Percentiles rank a stretch among this genome's conserved stretches.
Conservation (phyloP, 768 basidiomycete species). For the Naganishia onofrii region DNA sequence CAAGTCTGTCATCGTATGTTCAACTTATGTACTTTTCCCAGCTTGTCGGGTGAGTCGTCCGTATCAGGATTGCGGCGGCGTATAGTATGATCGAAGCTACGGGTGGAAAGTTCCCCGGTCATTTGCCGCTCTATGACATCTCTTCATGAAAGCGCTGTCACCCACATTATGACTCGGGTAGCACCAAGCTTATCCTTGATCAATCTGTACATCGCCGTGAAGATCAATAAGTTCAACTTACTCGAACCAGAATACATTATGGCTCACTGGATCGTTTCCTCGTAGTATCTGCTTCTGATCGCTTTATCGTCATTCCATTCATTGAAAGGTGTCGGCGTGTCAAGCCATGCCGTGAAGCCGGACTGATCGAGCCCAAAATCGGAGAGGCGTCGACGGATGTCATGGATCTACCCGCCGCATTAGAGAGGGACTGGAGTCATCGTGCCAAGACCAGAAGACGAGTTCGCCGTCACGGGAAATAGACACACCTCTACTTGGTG, state of each 20-base stretch:
- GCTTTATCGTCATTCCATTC: slow-evolving; percentile 11
- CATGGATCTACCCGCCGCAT: background rate
- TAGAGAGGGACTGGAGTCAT: background rate
- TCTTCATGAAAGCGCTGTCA: background rate
- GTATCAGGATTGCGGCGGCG: slow-evolving; percentile 8
- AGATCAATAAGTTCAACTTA: background rate
- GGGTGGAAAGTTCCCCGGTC: background rate
- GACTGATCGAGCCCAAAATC: slow-evolving; percentile 6
- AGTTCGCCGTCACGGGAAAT: too few relatives aligned
- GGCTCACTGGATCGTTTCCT: slow-evolving; percentile 6
- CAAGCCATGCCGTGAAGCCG: slow-evolving; percentile 9
- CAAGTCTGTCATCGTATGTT: slow-evolving; percentile 3
- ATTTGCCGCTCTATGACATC: background rate
- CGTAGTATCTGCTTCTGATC: slow-evolving; percentile 5
- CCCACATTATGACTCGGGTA: slow-evolving; percentile 19
- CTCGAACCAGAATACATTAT: background rate
- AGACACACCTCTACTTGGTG: too few relatives aligned
- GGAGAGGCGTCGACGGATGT: background rate
- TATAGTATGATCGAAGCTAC: slow-evolving; percentile 15
- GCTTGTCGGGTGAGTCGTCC: slow-evolving; percentile 9
- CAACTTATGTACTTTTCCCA: slow-evolving; percentile 2
- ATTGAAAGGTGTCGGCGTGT: background rate
- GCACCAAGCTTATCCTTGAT: slow-evolving; percentile 14
- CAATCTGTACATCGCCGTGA: slow-evolving; percentile 5
- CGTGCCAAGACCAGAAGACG: background rate